Evolutionary conservation across 2,329 filamentous ascomycete genomes (phyloP), one percentile per base, ranked within the genome.

Genomic region (Chaetomium globosum): DNA sequence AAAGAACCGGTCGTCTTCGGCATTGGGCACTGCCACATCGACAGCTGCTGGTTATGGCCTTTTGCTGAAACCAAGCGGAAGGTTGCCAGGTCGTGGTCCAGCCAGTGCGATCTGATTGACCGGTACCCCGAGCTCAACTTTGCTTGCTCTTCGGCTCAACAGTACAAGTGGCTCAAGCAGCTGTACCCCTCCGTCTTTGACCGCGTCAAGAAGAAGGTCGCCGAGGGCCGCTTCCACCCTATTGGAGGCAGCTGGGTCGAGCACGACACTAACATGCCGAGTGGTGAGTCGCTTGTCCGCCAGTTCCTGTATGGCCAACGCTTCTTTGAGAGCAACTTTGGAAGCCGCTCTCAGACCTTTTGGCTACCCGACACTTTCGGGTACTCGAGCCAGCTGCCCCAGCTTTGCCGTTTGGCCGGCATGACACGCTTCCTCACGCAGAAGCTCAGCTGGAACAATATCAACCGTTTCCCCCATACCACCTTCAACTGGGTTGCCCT

Each of bases 371-470:
- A 99, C 77, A 99, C 95, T 0, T 99, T 99, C 79, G 95, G 95
- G 16, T 99, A 99, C 79, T 97, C 93, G 0, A 90, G 90, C 58
- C 95, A 99, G 77, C 85, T 99, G 51, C 95, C 95, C 13, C 95
- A 99, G 75, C 82, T 99, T 51, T 98, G 93, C 75, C 90, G 94
- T 3, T 81, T 97, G 31, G 91, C 95, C n/a, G 94, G 93, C 23
- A 98, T 99, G 95, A 91, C 87, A 65, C 87, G 94, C 39, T 99
- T 99, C 82, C 90, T 99, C 74, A 99, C 95, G 0, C 95, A 99
- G 78, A 99, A 99, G 80, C 83, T 99, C 66, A 98, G 94, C 81
- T 99, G 95, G 95, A 98, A 98, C 81, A 98, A 98, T 76, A 98
- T 98, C 84, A 98, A 98, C 80, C 96, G 91, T 74, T 99, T 98